These are phyloP conservation scores for Epichloe gansuensis DNA, from an alignment of 2,329 filamentous ascomycete species.

Conservation along the genomic window DNA sequence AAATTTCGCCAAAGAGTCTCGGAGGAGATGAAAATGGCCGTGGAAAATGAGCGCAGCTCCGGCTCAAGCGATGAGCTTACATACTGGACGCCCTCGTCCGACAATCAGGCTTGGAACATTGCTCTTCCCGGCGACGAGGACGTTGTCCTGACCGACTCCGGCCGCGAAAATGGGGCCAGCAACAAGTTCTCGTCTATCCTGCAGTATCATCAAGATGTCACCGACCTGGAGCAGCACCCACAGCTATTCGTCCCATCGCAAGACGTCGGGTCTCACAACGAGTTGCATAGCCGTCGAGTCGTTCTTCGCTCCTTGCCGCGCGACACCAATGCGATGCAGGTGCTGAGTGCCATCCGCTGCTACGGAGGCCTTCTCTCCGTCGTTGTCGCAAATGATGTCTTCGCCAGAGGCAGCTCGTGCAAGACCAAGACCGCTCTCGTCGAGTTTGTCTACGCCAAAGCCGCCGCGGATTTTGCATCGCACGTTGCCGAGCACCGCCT, in stretches of 20 bases:
- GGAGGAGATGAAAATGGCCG: not conserved
- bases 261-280: not conserved
- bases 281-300: constrained; percentile 11
- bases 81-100: not conserved
- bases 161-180: not conserved
- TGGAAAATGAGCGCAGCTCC: not conserved
- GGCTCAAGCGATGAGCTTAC: not conserved
- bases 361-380: constrained; percentile 8
- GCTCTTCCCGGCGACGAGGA: not conserved
- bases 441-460: constrained; percentile 10
- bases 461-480: not conserved
- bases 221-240: not conserved
- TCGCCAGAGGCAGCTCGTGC: not conserved
- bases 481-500: not conserved
- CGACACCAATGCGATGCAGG: constrained; percentile 3
- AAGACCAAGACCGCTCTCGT: constrained; percentile 9
- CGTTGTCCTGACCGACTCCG: not conserved
- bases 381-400: constrained; percentile 1
- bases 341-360: constrained; percentile 11
- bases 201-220: constrained; percentile 6
- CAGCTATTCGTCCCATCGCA: not conserved
- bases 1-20: not conserved
- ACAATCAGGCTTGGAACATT: not conserved
- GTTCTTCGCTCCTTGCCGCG: constrained; percentile 14
- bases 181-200: not conserved